A percentile compares a stretch with the other conserved stretches of the same genome.
Evolutionary conservation across 768 basidiomycete species (phyloP).

Genomic region (Lentinula edodes): DNA sequence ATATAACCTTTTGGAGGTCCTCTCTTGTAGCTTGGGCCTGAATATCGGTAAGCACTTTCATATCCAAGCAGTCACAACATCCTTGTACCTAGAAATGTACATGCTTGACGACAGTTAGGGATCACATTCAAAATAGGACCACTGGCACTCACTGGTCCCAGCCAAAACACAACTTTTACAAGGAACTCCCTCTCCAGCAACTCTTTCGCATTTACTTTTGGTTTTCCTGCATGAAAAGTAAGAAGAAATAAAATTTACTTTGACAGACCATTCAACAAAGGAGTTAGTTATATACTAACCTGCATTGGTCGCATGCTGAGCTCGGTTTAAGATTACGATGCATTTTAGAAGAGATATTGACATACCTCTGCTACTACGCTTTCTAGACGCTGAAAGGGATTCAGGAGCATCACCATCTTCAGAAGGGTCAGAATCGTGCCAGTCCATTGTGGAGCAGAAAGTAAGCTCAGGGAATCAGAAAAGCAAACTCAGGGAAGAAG

Average conservation of each 20-base stretch:
- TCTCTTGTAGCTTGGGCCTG: constrained; percentile 76
- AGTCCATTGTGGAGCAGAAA: constrained; percentile 34
- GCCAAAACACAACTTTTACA: constrained; percentile 63
- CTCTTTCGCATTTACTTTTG: constrained; percentile 80
- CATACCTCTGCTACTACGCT: constrained; percentile 53
- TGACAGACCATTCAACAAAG: too few species aligned
- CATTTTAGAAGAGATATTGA: constrained; percentile 4
- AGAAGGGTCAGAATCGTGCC: constrained; percentile 56
- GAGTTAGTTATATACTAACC: not conserved
- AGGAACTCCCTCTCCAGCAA: constrained; percentile 33
- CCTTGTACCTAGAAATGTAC: constrained; percentile 56
- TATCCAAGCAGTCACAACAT: not conserved
- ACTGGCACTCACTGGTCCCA: constrained; percentile 39
- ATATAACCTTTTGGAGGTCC: constrained; percentile 91
- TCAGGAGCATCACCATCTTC: constrained; percentile 48
- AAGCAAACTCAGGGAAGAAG: constrained; percentile 14
- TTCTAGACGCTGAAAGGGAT: constrained; percentile 37
- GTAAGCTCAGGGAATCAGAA: not conserved
- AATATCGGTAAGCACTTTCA: not conserved
- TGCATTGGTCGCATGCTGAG: constrained; percentile 80
- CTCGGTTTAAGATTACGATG: constrained; percentile 2
- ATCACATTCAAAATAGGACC: not conserved
- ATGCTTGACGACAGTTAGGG: constrained; percentile 31
- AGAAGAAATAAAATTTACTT: not conserved
- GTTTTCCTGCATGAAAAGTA: constrained; percentile 44